phyloP scores from a whole-genome alignment of 2,329 filamentous ascomycete genomes.

The Aspergillus udagawae region DNA sequence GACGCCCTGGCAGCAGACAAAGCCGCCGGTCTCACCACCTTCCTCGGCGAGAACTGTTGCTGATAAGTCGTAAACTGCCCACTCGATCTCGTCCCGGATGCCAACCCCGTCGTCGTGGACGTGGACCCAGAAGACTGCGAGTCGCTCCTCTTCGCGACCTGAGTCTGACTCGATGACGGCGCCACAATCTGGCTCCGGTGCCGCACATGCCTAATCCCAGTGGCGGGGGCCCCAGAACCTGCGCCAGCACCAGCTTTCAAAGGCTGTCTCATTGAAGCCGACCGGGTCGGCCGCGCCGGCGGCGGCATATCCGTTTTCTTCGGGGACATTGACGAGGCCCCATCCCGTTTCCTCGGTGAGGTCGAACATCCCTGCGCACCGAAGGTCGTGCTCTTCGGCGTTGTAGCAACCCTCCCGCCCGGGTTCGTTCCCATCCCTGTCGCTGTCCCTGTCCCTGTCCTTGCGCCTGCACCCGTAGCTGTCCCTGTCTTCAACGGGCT shows the following conservation, averaged over 20 bases:
- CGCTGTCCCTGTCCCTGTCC: conserved; percentile 11
- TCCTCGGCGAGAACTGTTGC: conserved; percentile 38
- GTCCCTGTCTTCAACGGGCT: conserved; percentile 15
- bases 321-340: conserved; percentile 15
- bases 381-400: conserved; percentile 17
- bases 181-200: conserved; percentile 34
- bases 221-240: conserved; percentile 10
- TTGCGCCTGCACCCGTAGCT: neutral
- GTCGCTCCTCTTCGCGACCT: conserved; percentile 14
- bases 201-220: conserved; percentile 24
- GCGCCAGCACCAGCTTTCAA: conserved; percentile 2
- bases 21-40: conserved; percentile 23
- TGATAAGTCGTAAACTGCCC: conserved; percentile 35
- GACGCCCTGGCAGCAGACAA: conserved; percentile 12
- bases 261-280: conserved; percentile 37
- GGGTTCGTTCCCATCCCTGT: conserved; percentile 6
- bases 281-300: conserved; percentile 31
- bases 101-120: neutral
- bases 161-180: conserved; percentile 6
- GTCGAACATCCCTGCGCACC: conserved; percentile 9
- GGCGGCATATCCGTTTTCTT: conserved; percentile 33
- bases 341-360: conserved; percentile 23
- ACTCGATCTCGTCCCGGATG: conserved; percentile 17
- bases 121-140: conserved; percentile 13
- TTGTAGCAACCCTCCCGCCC: conserved; percentile 8